Conservation (phyloP, 371 early-diverging fungal species). For the Mortierella sp. region DNA sequence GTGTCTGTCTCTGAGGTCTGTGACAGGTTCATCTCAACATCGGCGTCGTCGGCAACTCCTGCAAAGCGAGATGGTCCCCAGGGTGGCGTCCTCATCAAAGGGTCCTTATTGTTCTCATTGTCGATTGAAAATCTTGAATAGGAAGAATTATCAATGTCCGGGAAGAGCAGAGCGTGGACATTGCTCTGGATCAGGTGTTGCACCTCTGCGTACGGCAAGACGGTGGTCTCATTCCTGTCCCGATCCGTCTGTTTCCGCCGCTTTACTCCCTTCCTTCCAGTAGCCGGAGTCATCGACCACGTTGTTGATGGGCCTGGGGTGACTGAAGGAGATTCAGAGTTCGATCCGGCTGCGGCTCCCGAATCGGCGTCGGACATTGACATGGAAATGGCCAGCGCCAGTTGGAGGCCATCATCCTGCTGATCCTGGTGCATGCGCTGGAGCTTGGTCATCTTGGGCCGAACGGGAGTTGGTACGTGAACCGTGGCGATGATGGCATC, state of each 20-base stretch:
- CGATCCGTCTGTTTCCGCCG: constrained; percentile 26
- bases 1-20: constrained; percentile 28
- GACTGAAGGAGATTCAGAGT: not conserved
- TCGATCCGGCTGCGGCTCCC: not conserved
- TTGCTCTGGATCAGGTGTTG: constrained; percentile 47
- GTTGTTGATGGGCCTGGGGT: constrained; percentile 3
- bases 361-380: constrained; percentile 19
- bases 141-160: constrained; percentile 23
- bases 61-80: constrained; percentile 52
- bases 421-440: constrained; percentile 39
- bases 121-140: not conserved
- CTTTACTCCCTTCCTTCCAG: constrained; percentile 10
- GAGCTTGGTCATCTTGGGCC: constrained; percentile 13
- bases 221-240: constrained; percentile 40
- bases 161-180: constrained; percentile 42
- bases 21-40: constrained; percentile 16
- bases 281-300: constrained; percentile 32
- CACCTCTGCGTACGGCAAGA: constrained; percentile 35
- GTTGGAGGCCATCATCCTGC: constrained; percentile 39
- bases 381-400: constrained; percentile 51
- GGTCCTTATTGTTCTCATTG: not conserved
- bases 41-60: not conserved
- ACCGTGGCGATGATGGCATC: constrained; percentile 52
- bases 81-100: constrained; percentile 33
- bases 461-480: not conserved